Conservation (phyloP, 169 alveolate genomes). For the Plasmodium ovale region DNA sequence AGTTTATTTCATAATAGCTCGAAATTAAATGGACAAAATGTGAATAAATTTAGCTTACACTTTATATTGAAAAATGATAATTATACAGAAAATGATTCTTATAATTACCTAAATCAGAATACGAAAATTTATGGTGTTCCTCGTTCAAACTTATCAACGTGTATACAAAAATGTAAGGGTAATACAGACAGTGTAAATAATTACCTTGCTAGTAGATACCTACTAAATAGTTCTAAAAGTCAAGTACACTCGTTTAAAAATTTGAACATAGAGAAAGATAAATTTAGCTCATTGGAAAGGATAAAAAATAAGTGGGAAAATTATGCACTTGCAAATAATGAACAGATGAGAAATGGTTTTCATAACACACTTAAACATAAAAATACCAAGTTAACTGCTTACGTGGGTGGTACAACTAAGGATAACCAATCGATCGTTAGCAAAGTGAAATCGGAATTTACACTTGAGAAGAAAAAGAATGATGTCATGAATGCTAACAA, state of each 20-base stretch:
- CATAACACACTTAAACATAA: background rate
- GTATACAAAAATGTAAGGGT: constrained; percentile 17
- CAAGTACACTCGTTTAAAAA: constrained; percentile 23
- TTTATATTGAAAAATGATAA: constrained; percentile 59
- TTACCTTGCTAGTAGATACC: background rate
- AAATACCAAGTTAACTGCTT: constrained; percentile 2
- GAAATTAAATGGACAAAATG: constrained; percentile 54
- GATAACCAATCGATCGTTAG: constrained; percentile 26
- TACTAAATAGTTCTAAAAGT: constrained; percentile 36
- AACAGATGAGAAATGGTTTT: background rate
- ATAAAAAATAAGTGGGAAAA: constrained; percentile 58
- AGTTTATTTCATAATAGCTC: constrained; percentile 57
- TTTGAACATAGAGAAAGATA: background rate
- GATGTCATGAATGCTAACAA: background rate
- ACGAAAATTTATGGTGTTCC: constrained; percentile 60
- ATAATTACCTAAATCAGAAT: constrained; percentile 18
- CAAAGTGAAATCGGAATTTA: constrained; percentile 36
- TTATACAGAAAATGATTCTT: constrained; percentile 21
- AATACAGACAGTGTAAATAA: background rate
- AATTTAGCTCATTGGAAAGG: constrained; percentile 26
- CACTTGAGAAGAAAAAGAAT: background rate
- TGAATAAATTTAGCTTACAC: constrained; percentile 61
- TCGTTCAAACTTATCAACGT: constrained; percentile 51
- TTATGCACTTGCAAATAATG: constrained; percentile 10
- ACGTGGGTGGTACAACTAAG: background rate